Evolutionary conservation across 2,329 filamentous ascomycete species (phyloP), one percentile per base, ranked within the genome.

Genomic region (Fusarium incarnatum): DNA sequence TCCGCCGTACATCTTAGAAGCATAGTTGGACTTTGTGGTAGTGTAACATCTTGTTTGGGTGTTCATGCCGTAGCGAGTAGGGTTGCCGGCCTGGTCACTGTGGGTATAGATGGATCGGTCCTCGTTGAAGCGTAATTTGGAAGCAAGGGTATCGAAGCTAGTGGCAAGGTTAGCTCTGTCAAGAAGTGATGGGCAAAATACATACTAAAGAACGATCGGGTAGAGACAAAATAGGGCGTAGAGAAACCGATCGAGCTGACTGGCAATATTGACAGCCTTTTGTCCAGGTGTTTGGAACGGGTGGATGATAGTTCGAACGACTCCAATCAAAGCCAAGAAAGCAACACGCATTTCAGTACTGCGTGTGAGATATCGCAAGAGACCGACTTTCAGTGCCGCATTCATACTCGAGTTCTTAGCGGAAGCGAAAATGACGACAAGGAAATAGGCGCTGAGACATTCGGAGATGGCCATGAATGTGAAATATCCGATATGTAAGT

Each of bases 401-500:
- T 60, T 60, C 46, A 73, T 59, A 6, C 69, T 74, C 0, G 70
- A 68, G 1, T 63, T 72, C 42, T 74, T 75, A 0, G 80, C 80
- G 3, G 72, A 66, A 1, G 74, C 72, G 46, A 83, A 83, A 5
- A 76, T 80, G 27, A 72, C 73, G 6, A 83, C 67, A 3, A 83
- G 71, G 69, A 82, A 83, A 56, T 76, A 78, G 8, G 81, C 77
- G 72, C 77, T 81, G 37, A 81, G 42, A 44, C 77, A 80, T 61
- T 83, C 81, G 2, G 82, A 69, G 3, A 78, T n/a, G 5, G 81
- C 81, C 49, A 83, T 81, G 34, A 77, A 74, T 7, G 77, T 71
- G 44, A 83, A 83, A 63, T 82, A 83, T 25, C 75, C 80, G 41
- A 82, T 78, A 59, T 83, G 82, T 1, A 83, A 71, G 34, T 75